phyloP scores from a whole-genome alignment of 2,329 filamentous ascomycete genomes.

The Aspergillus sp. region DNA sequence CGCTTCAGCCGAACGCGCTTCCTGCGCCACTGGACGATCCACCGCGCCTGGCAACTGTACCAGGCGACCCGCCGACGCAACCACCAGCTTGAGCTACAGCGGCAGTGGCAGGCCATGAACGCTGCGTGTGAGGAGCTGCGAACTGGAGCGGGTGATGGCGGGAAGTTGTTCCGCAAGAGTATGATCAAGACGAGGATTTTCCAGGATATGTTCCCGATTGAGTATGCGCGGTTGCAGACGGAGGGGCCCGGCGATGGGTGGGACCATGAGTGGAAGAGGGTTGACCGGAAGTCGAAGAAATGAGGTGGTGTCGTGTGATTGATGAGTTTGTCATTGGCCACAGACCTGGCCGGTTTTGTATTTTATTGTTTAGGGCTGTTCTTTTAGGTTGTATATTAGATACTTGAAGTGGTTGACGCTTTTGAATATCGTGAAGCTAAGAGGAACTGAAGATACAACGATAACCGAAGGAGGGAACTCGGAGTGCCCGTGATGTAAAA shows the following conservation, averaged over 20 bases:
- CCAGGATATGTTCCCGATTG: constrained; percentile 75
- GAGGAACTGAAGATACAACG: constrained; percentile 5
- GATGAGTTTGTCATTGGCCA: not conserved
- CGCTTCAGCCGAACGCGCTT: constrained; percentile 83
- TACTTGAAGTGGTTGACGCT: not conserved
- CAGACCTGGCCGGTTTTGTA: not conserved
- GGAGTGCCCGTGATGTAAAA: constrained; percentile 26
- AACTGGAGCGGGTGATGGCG: constrained; percentile 50
- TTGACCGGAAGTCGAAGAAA: constrained; percentile 23
- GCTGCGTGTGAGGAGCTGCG: constrained; percentile 81
- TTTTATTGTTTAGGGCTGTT: constrained; percentile 3
- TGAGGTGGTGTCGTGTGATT: not conserved
- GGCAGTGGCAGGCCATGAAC: constrained; percentile 79
- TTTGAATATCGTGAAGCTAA: not conserved
- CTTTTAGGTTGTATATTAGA: not conserved
- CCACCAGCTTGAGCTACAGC: constrained; percentile 70
- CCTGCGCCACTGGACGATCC: constrained; percentile 98
- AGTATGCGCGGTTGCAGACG: constrained; percentile 74
- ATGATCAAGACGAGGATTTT: constrained; percentile 90
- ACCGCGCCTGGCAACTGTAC: constrained; percentile 88
- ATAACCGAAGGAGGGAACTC: constrained; percentile 27
- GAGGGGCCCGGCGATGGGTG: constrained; percentile 83
- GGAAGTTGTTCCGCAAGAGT: constrained; percentile 75
- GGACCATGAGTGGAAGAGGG: constrained; percentile 88
- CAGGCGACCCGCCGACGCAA: constrained; percentile 65